Conservation (phyloP, 345 rosid genomes). For the thale cress (Arabidopsis thaliana) region DNA sequence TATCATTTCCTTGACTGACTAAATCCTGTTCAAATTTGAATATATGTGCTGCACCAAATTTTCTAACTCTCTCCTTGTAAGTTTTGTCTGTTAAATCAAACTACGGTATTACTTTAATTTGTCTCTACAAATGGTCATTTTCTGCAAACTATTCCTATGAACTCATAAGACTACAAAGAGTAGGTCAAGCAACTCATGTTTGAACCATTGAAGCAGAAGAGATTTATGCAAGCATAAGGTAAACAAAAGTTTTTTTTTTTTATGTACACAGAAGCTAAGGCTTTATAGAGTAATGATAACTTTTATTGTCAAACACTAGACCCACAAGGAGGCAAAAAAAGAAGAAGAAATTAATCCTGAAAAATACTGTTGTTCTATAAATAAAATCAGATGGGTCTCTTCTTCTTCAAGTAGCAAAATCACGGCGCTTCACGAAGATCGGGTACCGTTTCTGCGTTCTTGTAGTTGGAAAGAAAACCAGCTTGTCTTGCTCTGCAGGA, state of each 20-base stretch:
- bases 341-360: slow-evolving; percentile 36
- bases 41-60: not conserved
- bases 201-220: slow-evolving; percentile 11
- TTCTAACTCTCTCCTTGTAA: slow-evolving; percentile 29
- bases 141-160: slow-evolving; percentile 1
- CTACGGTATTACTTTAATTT: not conserved
- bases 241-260: slow-evolving; percentile 23
- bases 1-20: not conserved
- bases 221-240: slow-evolving; percentile 18
- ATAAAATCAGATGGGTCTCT: slow-evolving; percentile 11
- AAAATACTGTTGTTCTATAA: slow-evolving; percentile 32
- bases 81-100: slow-evolving; percentile 16
- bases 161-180: not conserved
- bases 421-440: slow-evolving; percentile 63
- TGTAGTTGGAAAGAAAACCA: slow-evolving; percentile 93
- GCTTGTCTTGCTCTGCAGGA: slow-evolving; percentile 84
- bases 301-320: slow-evolving; percentile 37
- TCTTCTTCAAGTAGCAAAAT: slow-evolving; percentile 25
- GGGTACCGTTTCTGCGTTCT: slow-evolving; percentile 92
- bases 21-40: not conserved
- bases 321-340: slow-evolving; percentile 10
- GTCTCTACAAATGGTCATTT: not conserved
- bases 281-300: slow-evolving; percentile 26
- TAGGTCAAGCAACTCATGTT: not conserved
- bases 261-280: slow-evolving; percentile 32